Base-by-base conservation (phyloP, 208 protist species). In the Acanthamoeba healyi region DNA sequence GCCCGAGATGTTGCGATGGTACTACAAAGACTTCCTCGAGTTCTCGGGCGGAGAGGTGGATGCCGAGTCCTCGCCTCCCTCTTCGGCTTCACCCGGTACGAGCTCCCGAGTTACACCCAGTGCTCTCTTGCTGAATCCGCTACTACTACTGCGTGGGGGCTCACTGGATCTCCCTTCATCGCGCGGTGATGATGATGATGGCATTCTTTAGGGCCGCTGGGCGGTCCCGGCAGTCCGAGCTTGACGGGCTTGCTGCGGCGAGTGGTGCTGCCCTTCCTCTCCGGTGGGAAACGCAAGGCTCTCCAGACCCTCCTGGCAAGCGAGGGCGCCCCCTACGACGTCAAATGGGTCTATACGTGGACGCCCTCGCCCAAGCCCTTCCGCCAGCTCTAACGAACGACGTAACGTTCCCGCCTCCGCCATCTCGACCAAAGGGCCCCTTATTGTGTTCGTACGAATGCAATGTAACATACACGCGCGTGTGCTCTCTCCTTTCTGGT, bases 371-470 rank as follows among this genome's bases (percentile, higher is more conserved):
- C 82, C n/a, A 90, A 90, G 54, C 82, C 82, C 54, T 90, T 90
- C 82, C n/a, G 82, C 19, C 82, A 90, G 82, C 42, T 90, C 32
- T 90, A 26, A 90, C n/a, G n/a, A n/a, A n/a, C n/a, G n/a, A n/a
- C n/a, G n/a, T n/a, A n/a, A n/a, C n/a, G n/a, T n/a, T n/a, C n/a
- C n/a, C n/a, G n/a, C n/a, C n/a, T n/a, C n/a, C n/a, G n/a, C n/a
- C n/a, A n/a, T n/a, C n/a, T n/a, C n/a, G n/a, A n/a, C n/a, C n/a
- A n/a, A n/a, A n/a, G n/a, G n/a, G n/a, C n/a, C n/a, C n/a, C n/a
- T n/a, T n/a, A n/a, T n/a, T n/a, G n/a, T n/a, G n/a, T n/a, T n/a
- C n/a, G n/a, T n/a, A n/a, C n/a, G n/a, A n/a, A n/a, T n/a, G n/a
- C n/a, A n/a, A n/a, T n/a, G n/a, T n/a, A n/a, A n/a, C n/a, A n/a